Conservation (phyloP, 306 rosid species). For the Bauhinia variegata region DNA sequence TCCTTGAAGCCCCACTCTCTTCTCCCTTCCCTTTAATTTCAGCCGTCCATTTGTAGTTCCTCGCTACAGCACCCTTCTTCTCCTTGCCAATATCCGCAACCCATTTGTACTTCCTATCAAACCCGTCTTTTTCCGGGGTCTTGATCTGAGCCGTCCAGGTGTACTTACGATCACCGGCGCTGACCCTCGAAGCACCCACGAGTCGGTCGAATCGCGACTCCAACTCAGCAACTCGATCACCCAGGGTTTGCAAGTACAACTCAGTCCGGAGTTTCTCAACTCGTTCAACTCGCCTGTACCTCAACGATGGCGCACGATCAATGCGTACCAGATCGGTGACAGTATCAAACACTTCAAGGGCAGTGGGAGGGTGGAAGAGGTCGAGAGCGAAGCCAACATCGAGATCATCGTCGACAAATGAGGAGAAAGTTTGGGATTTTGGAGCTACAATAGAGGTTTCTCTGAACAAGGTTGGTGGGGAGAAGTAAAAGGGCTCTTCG, state of each 20-base stretch:
- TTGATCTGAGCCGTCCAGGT: conserved; percentile 84
- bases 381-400: conserved; percentile 47
- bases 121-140: conserved; percentile 54
- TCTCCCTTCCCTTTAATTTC: conserved; percentile 76
- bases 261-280: conserved; percentile 51
- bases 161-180: conserved; percentile 67
- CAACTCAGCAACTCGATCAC: conserved; percentile 65
- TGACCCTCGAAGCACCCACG: conserved; percentile 32
- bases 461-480: conserved; percentile 36
- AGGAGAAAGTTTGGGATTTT: conserved; percentile 50
- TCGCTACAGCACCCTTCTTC: conserved; percentile 32
- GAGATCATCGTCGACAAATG: conserved; percentile 52
- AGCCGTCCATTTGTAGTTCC: conserved; percentile 77
- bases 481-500: conserved; percentile 47
- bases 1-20: conserved; percentile 53
- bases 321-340: conserved; percentile 60
- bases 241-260: conserved; percentile 48
- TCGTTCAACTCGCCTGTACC: conserved; percentile 50
- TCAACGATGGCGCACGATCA: conserved; percentile 43
- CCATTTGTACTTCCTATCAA: conserved; percentile 77
- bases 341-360: conserved; percentile 42
- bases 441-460: conserved; percentile 54
- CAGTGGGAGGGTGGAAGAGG: conserved; percentile 31
- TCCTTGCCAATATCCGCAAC: conserved; percentile 63
- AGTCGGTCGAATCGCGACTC: conserved; percentile 78